Base-by-base conservation (phyloP, 495 filamentous ascomycete genomes). In the Acidomyces sp. region DNA sequence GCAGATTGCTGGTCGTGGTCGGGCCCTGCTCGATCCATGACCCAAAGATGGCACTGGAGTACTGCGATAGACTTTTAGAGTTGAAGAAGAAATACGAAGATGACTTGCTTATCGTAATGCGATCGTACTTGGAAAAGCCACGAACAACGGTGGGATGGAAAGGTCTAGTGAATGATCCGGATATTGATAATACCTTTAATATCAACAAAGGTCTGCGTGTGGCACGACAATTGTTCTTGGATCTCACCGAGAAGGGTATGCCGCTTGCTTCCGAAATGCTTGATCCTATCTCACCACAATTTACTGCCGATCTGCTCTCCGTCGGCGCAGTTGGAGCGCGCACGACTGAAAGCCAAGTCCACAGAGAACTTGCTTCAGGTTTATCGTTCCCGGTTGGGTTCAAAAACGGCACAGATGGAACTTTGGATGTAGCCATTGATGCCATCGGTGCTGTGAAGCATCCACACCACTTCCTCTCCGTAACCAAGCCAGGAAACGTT, bases 61-160 rank as follows among this genome's bases (percentile, higher is more conserved):
- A 99, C 74, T 90, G 85, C 66, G 77, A 85, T 49, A 72, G 79
- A 42, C 67, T 99, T 41, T 48, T 88, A 46, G 67, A 72, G 52
- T 65, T 93, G 56, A 90, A 92, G 62, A 72, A 87, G 58, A 93
- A 93, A 65, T 82, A 94, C 71, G 66, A 77, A 49, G 74, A 85
- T 53, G 84, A 95, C 54, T 70, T 99, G 11, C 64, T 93, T 37
- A 93, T 99, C 48, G 78, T 96, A 27, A 99, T 99, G 92, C 82
- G 92, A 34, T 81, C 85, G 36, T 99, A 99, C 71, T 77, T 99
- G 21, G 92, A 99, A 69, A 99, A 99, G 68, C 92, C 92, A 17
- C 78, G 92, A 49, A 99, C 92, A 11, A 99, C 92, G 0, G 87
- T 99, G 12, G 92, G 92, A 38, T 99, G 92, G 92, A 99, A 99